A percentile compares a stretch with the other conserved stretches of the same genome.
phyloP scores from a whole-genome alignment of 805 yeast genomes.

The Candida piceae region DNA sequence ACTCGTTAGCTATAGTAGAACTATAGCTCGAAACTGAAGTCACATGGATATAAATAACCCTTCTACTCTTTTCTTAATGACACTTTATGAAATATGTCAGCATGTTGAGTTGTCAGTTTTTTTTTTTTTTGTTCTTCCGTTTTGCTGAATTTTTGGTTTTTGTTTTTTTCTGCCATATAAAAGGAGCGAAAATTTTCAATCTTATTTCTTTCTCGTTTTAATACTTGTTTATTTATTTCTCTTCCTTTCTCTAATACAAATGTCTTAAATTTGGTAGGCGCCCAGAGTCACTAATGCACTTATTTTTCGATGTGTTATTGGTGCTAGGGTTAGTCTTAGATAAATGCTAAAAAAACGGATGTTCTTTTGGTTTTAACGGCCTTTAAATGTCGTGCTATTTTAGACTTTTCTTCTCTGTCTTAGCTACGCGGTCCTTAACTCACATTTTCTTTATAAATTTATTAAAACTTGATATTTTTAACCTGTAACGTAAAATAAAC shows the following conservation, averaged over 20 bases:
- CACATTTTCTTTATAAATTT: conserved; percentile 38
- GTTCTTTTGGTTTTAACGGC: conserved; percentile 41
- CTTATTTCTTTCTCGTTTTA: conserved; percentile 35
- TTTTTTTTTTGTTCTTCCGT: no score
- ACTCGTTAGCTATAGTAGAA: no score
- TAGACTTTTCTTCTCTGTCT: conserved; percentile 27
- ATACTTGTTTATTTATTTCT: conserved; percentile 1
- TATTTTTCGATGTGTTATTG: conserved; percentile 42
- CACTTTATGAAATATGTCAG: no score
- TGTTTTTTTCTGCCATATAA: conserved; percentile 1
- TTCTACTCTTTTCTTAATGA: no score
- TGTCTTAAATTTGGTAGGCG: conserved; percentile 50
- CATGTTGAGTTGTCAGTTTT: no score
- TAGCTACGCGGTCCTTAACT: conserved; percentile 74
- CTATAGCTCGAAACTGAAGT: no score
- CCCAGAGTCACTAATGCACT: conserved; percentile 73
- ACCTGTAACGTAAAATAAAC: no score
- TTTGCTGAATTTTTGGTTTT: no score
- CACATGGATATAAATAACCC: no score
- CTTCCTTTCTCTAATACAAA: conserved; percentile 12
- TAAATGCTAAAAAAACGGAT: conserved; percentile 28
- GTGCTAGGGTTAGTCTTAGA: conserved; percentile 97
- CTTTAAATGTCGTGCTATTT: conserved; percentile 49
- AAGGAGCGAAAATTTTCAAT: conserved; percentile 26
- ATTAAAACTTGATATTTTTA: no score